Conservation (phyloP, 257 asterid genomes). For the Henckelia pumila region DNA sequence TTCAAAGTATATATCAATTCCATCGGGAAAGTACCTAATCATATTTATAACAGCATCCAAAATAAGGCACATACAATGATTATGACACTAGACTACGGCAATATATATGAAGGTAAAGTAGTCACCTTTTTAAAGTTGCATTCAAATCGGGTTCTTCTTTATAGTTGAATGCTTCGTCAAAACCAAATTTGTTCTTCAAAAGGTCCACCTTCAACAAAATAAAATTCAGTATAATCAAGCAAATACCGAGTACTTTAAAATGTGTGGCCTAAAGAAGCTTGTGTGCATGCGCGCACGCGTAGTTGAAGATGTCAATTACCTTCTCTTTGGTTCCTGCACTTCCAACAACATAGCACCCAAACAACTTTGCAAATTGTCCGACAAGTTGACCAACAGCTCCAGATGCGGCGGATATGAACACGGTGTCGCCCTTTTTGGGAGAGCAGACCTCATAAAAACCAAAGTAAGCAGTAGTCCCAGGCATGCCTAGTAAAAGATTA, state of each 20-base stretch:
- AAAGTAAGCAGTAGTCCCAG: constrained; percentile 34
- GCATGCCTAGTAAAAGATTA: constrained; percentile 24
- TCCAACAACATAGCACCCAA: constrained; percentile 42
- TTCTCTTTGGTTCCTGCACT: constrained; percentile 37
- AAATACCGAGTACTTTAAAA: background rate
- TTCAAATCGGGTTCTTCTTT: constrained; percentile 39
- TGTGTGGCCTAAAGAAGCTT: background rate
- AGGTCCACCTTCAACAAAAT: constrained; percentile 34
- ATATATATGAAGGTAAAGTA: background rate
- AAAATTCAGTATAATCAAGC: background rate
- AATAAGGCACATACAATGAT: too few relatives aligned
- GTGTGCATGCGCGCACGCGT: too few relatives aligned
- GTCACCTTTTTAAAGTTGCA: constrained; percentile 36
- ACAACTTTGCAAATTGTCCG: constrained; percentile 42
- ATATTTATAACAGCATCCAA: background rate
- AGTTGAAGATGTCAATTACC: constrained; percentile 18
- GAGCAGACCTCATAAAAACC: constrained; percentile 30
- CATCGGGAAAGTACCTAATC: constrained; percentile 39
- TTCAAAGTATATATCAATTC: constrained; percentile 55
- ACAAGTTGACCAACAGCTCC: constrained; percentile 46
- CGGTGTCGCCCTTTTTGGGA: constrained; percentile 29
- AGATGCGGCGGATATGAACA: constrained; percentile 38
- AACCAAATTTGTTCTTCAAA: constrained; percentile 35
- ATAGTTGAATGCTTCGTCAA: constrained; percentile 43
- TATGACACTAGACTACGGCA: too few relatives aligned